Evolutionary conservation across 495 filamentous ascomycete genomes (phyloP).

Genomic region (Penicillium malachiteum): DNA sequence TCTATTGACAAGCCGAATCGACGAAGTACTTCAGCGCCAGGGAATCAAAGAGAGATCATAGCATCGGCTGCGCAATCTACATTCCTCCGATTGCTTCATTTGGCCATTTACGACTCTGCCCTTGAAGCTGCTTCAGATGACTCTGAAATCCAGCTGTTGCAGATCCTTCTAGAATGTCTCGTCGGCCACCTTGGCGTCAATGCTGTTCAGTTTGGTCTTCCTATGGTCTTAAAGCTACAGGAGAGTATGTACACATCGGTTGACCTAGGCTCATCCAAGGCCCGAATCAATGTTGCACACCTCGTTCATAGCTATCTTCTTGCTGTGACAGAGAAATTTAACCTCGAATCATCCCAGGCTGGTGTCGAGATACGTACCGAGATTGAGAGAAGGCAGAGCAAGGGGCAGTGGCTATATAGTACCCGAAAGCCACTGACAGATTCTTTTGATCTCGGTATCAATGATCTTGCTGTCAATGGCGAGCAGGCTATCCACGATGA

Average conservation of each 20-base stretch:
- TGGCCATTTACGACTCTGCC: slow-evolving; percentile 83
- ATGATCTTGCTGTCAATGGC: slow-evolving; percentile 38
- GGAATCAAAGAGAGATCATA: slow-evolving; percentile 55
- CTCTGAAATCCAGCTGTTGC: slow-evolving; percentile 69
- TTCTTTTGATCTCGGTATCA: slow-evolving; percentile 31
- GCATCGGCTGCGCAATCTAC: slow-evolving; percentile 55
- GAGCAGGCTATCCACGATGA: slow-evolving; percentile 11
- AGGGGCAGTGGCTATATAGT: slow-evolving; percentile 73
- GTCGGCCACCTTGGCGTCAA: slow-evolving; percentile 81
- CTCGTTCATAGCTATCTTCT: slow-evolving; percentile 87
- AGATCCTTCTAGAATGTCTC: slow-evolving; percentile 69
- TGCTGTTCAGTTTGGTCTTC: slow-evolving; percentile 71
- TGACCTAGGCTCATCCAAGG: slow-evolving; percentile 45
- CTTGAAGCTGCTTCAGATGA: slow-evolving; percentile 67
- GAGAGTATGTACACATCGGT: slow-evolving; percentile 72
- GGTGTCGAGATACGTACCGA: slow-evolving; percentile 72
- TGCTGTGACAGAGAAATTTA: slow-evolving; percentile 72
- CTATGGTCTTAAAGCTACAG: slow-evolving; percentile 85
- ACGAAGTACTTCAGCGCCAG: slow-evolving; percentile 59
- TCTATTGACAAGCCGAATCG: slow-evolving; percentile 45
- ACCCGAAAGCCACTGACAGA: slow-evolving; percentile 47
- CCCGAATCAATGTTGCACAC: slow-evolving; percentile 75
- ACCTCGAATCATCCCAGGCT: slow-evolving; percentile 64
- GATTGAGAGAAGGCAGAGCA: slow-evolving; percentile 66
- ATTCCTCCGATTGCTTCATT: slow-evolving; percentile 80